Evolutionary conservation across 257 asterid species (phyloP).

Genomic region (Solanum microdontum): DNA sequence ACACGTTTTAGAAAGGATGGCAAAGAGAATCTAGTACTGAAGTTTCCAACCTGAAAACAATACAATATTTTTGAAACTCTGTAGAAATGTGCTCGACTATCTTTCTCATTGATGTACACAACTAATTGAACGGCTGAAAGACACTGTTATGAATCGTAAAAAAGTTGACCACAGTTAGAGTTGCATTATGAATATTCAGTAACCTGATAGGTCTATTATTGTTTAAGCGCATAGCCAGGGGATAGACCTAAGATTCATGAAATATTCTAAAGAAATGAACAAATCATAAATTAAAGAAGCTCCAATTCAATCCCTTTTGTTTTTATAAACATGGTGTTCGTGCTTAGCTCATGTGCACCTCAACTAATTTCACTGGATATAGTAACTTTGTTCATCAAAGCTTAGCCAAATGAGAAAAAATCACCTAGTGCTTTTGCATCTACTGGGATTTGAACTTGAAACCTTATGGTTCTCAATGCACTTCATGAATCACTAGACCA

Average conservation of each 20-base stretch:
- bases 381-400: neutral
- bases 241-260: neutral
- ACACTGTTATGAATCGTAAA: neutral
- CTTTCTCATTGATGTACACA: neutral
- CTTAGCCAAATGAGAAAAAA: neutral
- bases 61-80: neutral
- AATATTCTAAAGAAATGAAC: neutral
- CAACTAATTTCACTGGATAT: neutral
- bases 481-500: neutral
- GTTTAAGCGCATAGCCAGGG: neutral
- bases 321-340: neutral
- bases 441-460: neutral
- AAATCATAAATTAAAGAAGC: neutral
- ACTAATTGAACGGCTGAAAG: neutral
- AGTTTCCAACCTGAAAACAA: slow-evolving; percentile 12
- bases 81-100: neutral
- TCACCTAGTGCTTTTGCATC: neutral
- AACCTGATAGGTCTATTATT: neutral
- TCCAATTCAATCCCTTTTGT: neutral
- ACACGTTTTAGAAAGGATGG: slow-evolving; percentile 15
- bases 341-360: neutral
- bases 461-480: neutral
- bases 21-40: slow-evolving; percentile 15
- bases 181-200: neutral
- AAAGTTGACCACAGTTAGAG: neutral